phyloP scores from a whole-genome alignment of 305 asterid species.

The Solanum hybrid region DNA sequence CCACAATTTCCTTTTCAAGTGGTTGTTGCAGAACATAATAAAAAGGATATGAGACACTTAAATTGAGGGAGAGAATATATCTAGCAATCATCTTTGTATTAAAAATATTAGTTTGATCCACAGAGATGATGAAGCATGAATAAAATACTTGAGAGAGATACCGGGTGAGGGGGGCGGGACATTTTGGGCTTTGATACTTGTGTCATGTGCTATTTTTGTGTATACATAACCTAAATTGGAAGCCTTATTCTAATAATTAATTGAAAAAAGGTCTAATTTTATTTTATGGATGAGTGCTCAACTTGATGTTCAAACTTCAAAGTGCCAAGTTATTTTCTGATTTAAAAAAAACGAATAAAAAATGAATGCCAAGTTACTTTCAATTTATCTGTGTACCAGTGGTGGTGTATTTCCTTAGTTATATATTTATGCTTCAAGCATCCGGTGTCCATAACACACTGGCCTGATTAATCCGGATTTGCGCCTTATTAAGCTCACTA shows the following conservation, averaged over 20 bases:
- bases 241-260: background rate
- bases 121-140: background rate
- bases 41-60: background rate
- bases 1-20: background rate
- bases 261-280: background rate
- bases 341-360: background rate
- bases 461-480: background rate
- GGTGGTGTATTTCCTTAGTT: background rate
- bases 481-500: background rate
- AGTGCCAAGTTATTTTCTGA: background rate
- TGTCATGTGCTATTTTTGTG: background rate
- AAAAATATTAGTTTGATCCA: background rate
- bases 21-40: background rate
- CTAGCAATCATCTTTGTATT: background rate
- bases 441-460: background rate
- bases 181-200: background rate
- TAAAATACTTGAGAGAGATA: background rate
- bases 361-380: background rate
- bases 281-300: background rate
- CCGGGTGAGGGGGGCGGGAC: too few relatives aligned
- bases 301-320: background rate
- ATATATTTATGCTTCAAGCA: background rate
- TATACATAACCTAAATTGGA: background rate
- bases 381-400: background rate
- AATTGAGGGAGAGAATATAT: background rate